These are phyloP conservation scores for Hygrocybe punicea DNA, from an alignment of 768 basidiomycete species.

Conservation along the genomic window DNA sequence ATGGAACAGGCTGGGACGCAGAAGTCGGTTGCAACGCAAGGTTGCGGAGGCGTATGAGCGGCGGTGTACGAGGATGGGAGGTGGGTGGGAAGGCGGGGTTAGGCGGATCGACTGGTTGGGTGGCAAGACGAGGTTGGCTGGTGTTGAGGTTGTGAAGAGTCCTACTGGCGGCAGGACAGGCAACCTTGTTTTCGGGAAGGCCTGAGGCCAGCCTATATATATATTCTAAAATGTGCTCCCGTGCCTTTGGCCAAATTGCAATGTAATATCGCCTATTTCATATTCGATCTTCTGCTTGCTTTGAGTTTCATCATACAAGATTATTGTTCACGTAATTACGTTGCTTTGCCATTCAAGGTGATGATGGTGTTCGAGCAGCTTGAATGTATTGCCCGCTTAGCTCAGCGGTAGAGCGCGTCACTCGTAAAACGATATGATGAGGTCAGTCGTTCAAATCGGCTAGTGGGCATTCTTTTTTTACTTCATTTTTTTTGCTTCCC, in stretches of 20 bases:
- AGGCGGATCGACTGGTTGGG: constrained; percentile 65
- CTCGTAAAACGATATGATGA: constrained; percentile 39
- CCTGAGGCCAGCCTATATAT: constrained; percentile 1
- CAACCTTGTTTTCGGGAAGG: constrained; percentile 44
- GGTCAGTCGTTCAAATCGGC: constrained; percentile 37
- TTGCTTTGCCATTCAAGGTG: too few species aligned
- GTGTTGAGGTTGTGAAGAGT: constrained; percentile 52
- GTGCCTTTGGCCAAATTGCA: too few species aligned
- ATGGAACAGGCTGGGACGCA: constrained; percentile 58
- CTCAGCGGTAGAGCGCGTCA: constrained; percentile 59
- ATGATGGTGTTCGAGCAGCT: too few species aligned
- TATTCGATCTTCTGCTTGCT: too few species aligned
- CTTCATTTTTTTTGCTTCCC: constrained; percentile 2
- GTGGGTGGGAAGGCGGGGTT: constrained; percentile 68
- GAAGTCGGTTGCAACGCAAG: constrained; percentile 55
- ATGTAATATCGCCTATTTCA: too few species aligned
- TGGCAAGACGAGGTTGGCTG: constrained; percentile 55
- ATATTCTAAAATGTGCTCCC: too few species aligned
- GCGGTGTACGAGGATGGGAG: constrained; percentile 57
- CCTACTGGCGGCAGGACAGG: constrained; percentile 38
- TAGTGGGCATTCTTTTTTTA: constrained; percentile 26
- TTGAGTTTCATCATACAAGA: not conserved
- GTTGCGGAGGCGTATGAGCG: constrained; percentile 60
- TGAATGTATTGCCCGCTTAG: constrained; percentile 47
- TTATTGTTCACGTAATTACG: too few species aligned